Percentiles rank a stretch among this genome's conserved stretches.
Conservation (phyloP, 108 stramenopile species). For the Fragilaria crotonensis region DNA sequence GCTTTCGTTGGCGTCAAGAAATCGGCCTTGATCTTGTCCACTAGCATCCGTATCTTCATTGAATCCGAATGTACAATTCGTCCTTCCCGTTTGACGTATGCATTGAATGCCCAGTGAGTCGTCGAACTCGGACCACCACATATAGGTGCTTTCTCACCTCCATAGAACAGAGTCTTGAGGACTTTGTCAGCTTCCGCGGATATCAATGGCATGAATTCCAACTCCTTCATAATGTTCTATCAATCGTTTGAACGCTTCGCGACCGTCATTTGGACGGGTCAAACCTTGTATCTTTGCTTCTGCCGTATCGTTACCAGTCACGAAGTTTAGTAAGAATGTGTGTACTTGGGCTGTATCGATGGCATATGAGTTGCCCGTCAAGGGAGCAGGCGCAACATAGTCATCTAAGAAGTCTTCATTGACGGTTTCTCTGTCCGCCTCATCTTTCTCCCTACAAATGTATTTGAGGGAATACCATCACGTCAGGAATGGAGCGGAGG, state of each 20-base stretch:
- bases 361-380: not conserved
- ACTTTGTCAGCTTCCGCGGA: no score
- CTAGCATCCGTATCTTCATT: conserved; percentile 5
- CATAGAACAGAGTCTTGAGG: conserved; percentile 1
- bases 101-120: not conserved
- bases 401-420: not conserved
- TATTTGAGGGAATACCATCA: not conserved
- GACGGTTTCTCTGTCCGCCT: not conserved
- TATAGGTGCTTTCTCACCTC: not conserved
- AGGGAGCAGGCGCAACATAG: not conserved
- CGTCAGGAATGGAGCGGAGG: conserved; percentile 2
- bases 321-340: not conserved
- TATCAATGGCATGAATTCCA: no score
- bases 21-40: not conserved
- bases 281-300: no score
- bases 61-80: conserved; percentile 5
- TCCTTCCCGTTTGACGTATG: no score
- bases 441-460: not conserved
- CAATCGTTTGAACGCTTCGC: no score
- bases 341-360: not conserved
- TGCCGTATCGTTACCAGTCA: not conserved
- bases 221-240: no score
- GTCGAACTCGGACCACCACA: conserved; percentile 1
- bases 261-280: no score
- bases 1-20: no score